Base-by-base conservation (phyloP, 768 basidiomycete species). In the Suillus placidus region DNA sequence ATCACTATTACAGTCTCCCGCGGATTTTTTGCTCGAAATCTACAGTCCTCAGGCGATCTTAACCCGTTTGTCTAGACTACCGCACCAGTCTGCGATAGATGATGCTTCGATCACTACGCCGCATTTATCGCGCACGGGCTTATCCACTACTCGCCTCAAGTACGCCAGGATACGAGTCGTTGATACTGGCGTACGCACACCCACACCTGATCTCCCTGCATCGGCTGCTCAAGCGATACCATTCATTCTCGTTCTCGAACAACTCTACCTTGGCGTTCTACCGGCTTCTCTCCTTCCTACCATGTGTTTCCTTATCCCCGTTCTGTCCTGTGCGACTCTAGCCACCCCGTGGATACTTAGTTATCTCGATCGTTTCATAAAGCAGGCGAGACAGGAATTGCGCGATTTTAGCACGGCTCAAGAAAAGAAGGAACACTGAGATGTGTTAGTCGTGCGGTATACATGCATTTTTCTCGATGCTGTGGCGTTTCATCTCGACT, bases 111-210 rank as follows among this genome's bases (percentile, higher is more conserved):
- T 65, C 61, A 62, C 32, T 52, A 26, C 49, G 47, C 34, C 16
- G 56, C 51, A 52, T 34, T 61, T 35, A 34, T 54, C 45, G 45
- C 38, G 49, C 37, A 16, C 61, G 42, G 54, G 64, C 20, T 64
- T 62, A 32, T 26, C 61, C 60, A 63, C 61, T 49, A 82, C 81
- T 30, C 83, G 85, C 52, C 69, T 74, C 9, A 81, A 81, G 69
- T 88, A 86, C 67, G 90, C 88, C 9, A 85, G 87, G 16, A 80
- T 91, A 45, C 85, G 85, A 34, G 74, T 83, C 38, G 79, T 85
- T 1, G 77, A 86, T 73, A 80, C 81, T 4, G 87, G 88, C 38
- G 79, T 90, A 35, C 80, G 79, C 65, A 80, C 81, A 2, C 86
- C 86, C 30, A 60, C 55, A 66, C 60, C 40, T 67, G 52, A 60